These are phyloP conservation scores for Schwanniomyces sp. DNA, from an alignment of 805 yeast genomes.

Conservation along the genomic window DNA sequence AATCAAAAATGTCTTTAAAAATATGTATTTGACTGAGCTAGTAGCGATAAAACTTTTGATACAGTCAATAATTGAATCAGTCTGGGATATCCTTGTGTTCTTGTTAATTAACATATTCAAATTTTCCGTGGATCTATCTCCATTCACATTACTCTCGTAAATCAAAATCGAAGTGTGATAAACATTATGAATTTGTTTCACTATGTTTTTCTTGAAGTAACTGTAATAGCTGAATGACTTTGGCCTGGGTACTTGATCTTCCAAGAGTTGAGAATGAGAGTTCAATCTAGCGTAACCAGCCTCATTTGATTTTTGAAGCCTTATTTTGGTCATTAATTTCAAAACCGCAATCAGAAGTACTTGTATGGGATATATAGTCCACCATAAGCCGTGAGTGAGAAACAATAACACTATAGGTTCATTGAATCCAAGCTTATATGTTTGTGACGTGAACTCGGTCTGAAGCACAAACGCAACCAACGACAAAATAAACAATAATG, in stretches of 20 bases:
- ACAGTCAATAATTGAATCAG: constrained; percentile 33
- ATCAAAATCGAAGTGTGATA: constrained; percentile 43
- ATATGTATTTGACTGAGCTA: constrained; percentile 50
- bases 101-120: constrained; percentile 34
- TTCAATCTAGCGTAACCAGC: constrained; percentile 26
- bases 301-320: constrained; percentile 10
- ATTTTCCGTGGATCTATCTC: constrained; percentile 30
- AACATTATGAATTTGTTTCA: constrained; percentile 44
- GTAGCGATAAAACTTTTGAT: constrained; percentile 37
- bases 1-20: constrained; percentile 42
- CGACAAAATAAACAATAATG: constrained; percentile 31
- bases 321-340: constrained; percentile 37
- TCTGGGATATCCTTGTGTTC: constrained; percentile 34
- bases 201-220: constrained; percentile 36
- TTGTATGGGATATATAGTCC: constrained; percentile 71
- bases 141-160: constrained; percentile 40
- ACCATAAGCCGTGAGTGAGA: constrained; percentile 80
- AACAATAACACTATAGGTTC: constrained; percentile 70
- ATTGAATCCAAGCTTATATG: constrained; percentile 56
- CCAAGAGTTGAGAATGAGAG: constrained; percentile 29
- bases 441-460: constrained; percentile 75
- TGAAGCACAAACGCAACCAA: constrained; percentile 67
- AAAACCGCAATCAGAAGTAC: constrained; percentile 46
- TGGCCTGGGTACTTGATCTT: constrained; percentile 10
- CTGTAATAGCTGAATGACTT: constrained; percentile 12